These are phyloP conservation scores for Ustilago xerochloae DNA, from an alignment of 1,284 basidiomycete genomes.

Conservation along the genomic window DNA sequence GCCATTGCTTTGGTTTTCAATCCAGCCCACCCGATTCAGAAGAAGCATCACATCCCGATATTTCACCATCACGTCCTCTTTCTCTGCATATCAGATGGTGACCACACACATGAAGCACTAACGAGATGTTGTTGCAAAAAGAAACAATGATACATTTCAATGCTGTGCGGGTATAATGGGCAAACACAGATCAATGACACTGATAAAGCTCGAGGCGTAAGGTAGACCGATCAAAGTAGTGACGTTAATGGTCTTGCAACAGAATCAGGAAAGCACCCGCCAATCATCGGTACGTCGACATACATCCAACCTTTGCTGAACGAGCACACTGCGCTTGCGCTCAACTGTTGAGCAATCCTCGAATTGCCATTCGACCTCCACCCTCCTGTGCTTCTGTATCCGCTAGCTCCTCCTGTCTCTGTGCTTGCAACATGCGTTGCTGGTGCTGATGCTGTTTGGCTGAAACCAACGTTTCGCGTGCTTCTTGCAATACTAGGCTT, in stretches of 20 bases:
- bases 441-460: conserved; percentile 26
- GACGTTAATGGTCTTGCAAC: neutral
- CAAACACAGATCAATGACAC: neutral
- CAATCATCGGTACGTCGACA: neutral
- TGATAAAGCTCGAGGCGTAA: neutral
- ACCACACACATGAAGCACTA: neutral
- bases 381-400: conserved; percentile 13
- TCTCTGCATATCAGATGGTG: too few species aligned
- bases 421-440: conserved; percentile 10
- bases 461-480: conserved; percentile 29
- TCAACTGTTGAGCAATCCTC: conserved; percentile 44
- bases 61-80: too few species aligned
- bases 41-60: too few species aligned
- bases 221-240: neutral
- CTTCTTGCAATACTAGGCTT: conserved; percentile 37
- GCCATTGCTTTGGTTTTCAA: too few species aligned
- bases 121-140: neutral
- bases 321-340: neutral
- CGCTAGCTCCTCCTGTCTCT: neutral
- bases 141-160: neutral
- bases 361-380: conserved; percentile 37
- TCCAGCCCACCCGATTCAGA: too few species aligned
- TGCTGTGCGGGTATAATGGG: conserved; percentile 12
- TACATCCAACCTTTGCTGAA: neutral
- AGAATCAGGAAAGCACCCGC: neutral